phyloP scores from a whole-genome alignment of 2,329 filamentous ascomycete genomes.

The Fusarium tricinctum region DNA sequence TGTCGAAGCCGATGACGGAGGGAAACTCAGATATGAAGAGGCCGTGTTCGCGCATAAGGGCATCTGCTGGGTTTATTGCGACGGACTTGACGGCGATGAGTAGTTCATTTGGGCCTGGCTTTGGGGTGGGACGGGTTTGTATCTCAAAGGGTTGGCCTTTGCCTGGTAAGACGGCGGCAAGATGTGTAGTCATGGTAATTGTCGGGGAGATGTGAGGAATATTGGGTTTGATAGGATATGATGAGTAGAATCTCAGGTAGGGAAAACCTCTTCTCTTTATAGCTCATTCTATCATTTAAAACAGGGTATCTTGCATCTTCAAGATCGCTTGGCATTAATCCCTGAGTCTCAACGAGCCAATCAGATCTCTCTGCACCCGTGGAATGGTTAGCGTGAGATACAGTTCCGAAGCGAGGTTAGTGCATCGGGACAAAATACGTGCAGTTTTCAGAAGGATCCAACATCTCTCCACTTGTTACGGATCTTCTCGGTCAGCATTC shows the following conservation, averaged over 20 bases:
- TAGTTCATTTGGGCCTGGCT: slow-evolving; percentile 61
- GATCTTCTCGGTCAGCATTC: not conserved
- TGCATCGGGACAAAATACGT: not conserved
- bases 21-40: slow-evolving; percentile 59
- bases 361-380: slow-evolving; percentile 47
- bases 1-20: slow-evolving; percentile 59
- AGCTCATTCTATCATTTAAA: fast-evolving
- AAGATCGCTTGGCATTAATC: not conserved
- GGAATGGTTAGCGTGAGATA: slow-evolving; percentile 43
- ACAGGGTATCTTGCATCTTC: not conserved
- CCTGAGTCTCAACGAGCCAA: slow-evolving; percentile 40
- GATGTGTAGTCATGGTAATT: slow-evolving; percentile 55
- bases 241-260: fast-evolving
- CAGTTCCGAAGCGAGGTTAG: slow-evolving; percentile 39
- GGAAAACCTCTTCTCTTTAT: slow-evolving; percentile 1
- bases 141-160: slow-evolving; percentile 57
- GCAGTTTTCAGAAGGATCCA: not conserved
- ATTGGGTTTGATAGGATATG: not conserved
- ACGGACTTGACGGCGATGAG: slow-evolving; percentile 63
- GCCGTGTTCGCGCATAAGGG: slow-evolving; percentile 58
- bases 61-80: slow-evolving; percentile 64
- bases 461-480: not conserved
- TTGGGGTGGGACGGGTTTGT: slow-evolving; percentile 58
- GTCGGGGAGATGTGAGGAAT: not conserved
- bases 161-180: slow-evolving; percentile 55